A percentile compares a stretch with the other conserved stretches of the same genome.
phyloP scores from a whole-genome alignment of 2,329 filamentous ascomycete species.

The Mycosphaerella arachidis region DNA sequence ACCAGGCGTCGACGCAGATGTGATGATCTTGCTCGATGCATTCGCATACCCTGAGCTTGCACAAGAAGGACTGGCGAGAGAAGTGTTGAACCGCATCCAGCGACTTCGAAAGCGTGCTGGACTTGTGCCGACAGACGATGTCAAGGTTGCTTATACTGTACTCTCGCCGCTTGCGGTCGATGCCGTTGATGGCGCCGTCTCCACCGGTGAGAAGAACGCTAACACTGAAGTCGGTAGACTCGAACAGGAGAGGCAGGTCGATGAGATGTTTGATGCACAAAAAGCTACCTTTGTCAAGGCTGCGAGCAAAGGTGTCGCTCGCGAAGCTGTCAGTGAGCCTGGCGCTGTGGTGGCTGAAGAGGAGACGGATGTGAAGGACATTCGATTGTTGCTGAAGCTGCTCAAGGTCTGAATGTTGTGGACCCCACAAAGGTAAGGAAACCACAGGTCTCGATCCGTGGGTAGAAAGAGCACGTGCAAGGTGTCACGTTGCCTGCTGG shows the following conservation, averaged over 20 bases:
- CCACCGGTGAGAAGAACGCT: constrained; percentile 23
- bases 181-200: constrained; percentile 17
- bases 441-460: background rate
- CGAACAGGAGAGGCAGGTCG: constrained; percentile 31
- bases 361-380: constrained; percentile 76
- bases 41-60: constrained; percentile 78
- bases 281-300: constrained; percentile 34
- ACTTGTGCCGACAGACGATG: constrained; percentile 84
- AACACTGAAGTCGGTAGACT: constrained; percentile 25
- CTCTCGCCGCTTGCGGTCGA: constrained; percentile 43
- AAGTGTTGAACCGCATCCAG: constrained; percentile 91
- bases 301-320: constrained; percentile 29
- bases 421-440: background rate
- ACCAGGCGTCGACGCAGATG: constrained; percentile 81
- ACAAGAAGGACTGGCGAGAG: constrained; percentile 81
- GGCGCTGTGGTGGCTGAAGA: constrained; percentile 67
- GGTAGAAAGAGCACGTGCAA: background rate
- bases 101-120: constrained; percentile 90
- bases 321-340: constrained; percentile 32
- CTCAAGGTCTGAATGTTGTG: constrained; percentile 57
- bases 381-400: constrained; percentile 67
- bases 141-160: constrained; percentile 89
- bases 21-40: constrained; percentile 84
- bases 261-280: constrained; percentile 35
- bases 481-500: background rate